Conservation (phyloP, 441 rosid genomes). For the Erodium trifolium region DNA sequence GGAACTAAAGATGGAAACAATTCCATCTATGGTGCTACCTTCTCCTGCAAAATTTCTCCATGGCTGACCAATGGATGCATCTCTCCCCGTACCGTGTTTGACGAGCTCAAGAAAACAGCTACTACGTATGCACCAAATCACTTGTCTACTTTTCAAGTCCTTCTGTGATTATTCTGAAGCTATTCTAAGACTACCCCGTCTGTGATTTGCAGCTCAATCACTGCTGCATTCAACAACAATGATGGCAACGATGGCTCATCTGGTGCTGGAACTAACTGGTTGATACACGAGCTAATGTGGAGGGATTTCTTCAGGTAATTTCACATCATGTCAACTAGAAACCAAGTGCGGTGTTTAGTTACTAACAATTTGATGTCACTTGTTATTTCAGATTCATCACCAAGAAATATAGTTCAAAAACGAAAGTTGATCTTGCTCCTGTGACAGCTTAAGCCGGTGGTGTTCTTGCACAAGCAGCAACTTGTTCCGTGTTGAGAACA, state of each 20-base stretch:
- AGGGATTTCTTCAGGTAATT: slow-evolving; percentile 99
- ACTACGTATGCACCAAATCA: slow-evolving; percentile 31
- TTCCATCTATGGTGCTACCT: slow-evolving; percentile 75
- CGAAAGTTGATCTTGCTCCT: slow-evolving; percentile 56
- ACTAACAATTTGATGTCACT: background rate
- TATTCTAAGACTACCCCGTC: slow-evolving; percentile 6
- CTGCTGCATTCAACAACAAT: slow-evolving; percentile 34
- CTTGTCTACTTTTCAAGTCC: too few relatives aligned
- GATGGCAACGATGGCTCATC: slow-evolving; percentile 40
- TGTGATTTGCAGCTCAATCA: slow-evolving; percentile 25
- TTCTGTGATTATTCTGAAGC: background rate
- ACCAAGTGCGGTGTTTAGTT: too few relatives aligned
- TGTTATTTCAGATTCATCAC: slow-evolving; percentile 61
- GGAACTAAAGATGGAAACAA: slow-evolving; percentile 26
- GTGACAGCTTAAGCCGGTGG: slow-evolving; percentile 64
- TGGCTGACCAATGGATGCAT: slow-evolving; percentile 89
- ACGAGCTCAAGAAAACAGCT: slow-evolving; percentile 74
- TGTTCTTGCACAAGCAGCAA: slow-evolving; percentile 16
- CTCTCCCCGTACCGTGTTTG: slow-evolving; percentile 87
- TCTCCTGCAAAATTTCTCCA: slow-evolving; percentile 93
- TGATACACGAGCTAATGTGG: slow-evolving; percentile 86
- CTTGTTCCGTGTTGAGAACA: background rate
- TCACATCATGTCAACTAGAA: too few relatives aligned
- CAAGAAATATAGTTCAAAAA: slow-evolving; percentile 69
- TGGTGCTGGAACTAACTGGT: slow-evolving; percentile 70